phyloP scores from a whole-genome alignment of 495 filamentous ascomycete genomes.

The Parachaetomium inaequale region DNA sequence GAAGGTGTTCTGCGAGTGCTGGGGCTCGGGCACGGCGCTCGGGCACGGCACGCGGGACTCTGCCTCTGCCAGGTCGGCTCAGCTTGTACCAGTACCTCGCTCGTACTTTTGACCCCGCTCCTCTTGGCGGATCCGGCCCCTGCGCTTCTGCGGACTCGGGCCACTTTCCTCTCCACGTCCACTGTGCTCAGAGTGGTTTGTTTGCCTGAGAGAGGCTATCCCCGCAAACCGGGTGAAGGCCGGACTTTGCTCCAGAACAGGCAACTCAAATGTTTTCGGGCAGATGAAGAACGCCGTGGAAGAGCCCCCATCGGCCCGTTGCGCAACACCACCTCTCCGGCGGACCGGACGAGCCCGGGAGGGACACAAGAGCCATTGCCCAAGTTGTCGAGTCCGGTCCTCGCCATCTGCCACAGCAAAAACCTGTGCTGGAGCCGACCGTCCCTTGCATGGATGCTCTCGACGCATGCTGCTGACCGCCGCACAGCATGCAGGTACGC shows the following conservation, averaged over 20 bases:
- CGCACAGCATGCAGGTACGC: constrained; percentile 31
- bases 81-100: constrained; percentile 5
- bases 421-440: not conserved
- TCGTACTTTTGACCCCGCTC: constrained; percentile 5
- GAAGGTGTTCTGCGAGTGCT: constrained; percentile 8
- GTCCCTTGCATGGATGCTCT: constrained; percentile 21
- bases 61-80: not conserved
- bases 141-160: not conserved
- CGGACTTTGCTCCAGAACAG: constrained; percentile 22
- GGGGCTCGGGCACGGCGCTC: not conserved
- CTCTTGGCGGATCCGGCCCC: constrained; percentile 9
- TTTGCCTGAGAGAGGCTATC: constrained; percentile 1
- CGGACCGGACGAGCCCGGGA: not conserved
- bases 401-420: not conserved
- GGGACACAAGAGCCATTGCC: not conserved
- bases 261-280: constrained; percentile 11
- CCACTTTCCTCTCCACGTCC: not conserved
- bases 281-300: not conserved
- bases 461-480: constrained; percentile 14
- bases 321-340: not conserved
- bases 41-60: no score
- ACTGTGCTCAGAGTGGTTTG: constrained; percentile 5
- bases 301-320: not conserved
- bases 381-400: not conserved
- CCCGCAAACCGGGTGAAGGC: not conserved